These are phyloP conservation scores for Neoarthrinium moseri DNA, from an alignment of 2,329 filamentous ascomycete species.

Conservation along the genomic window DNA sequence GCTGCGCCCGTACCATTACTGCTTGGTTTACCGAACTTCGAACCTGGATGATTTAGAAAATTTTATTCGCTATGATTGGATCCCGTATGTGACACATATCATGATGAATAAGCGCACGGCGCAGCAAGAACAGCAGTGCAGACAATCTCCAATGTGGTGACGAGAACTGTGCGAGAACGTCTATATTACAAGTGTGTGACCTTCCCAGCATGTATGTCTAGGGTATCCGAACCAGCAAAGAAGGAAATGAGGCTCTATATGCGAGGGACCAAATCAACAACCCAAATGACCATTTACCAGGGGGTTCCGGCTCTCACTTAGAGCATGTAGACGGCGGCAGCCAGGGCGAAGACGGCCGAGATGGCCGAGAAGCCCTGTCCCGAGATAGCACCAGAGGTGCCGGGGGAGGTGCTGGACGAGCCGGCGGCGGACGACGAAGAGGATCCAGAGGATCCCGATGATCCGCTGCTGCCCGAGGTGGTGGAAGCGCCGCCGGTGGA, in stretches of 20 bases:
- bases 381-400: slow-evolving; percentile 1
- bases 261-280: neutral
- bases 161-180: slow-evolving; percentile 1
- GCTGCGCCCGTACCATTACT: too few species aligned
- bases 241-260: neutral
- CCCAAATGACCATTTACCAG: neutral
- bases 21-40: too few species aligned
- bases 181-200: slow-evolving; percentile 5
- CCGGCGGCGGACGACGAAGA: slow-evolving; percentile 11
- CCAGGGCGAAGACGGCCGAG: slow-evolving; percentile 5
- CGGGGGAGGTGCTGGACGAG: slow-evolving; percentile 14
- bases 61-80: too few species aligned
- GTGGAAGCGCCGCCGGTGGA: slow-evolving; percentile 5
- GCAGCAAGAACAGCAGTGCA: neutral
- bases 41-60: too few species aligned
- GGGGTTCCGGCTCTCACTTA: neutral
- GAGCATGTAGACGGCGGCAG: neutral
- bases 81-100: too few species aligned
- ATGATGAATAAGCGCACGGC: neutral
- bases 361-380: neutral
- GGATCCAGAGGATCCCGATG: slow-evolving; percentile 14
- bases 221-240: neutral
- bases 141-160: slow-evolving; percentile 6
- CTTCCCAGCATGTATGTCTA: slow-evolving; percentile 3
- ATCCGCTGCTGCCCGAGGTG: slow-evolving; percentile 11